Percentiles rank a stretch among this genome's conserved stretches.
Evolutionary conservation across 805 yeast species (phyloP).

Genomic region (Sungouiella thailandica): DNA sequence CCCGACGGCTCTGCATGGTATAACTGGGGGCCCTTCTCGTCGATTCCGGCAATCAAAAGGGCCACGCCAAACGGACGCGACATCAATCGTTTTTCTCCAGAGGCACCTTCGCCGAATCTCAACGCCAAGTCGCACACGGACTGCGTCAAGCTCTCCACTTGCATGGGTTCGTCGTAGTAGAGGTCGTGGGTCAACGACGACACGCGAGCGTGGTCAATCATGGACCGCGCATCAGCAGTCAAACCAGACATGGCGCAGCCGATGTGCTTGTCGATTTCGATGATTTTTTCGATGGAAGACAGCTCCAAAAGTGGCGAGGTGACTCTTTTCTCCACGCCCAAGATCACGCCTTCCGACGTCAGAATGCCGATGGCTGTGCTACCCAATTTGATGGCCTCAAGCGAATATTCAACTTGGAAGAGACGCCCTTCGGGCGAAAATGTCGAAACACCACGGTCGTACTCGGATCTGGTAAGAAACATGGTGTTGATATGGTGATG

Average conservation of each 20-base stretch:
- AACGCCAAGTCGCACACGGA: slow-evolving; percentile 95
- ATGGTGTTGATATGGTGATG: slow-evolving; percentile 30
- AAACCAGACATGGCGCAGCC: slow-evolving; percentile 99
- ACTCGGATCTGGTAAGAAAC: slow-evolving; percentile 99
- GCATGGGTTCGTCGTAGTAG: slow-evolving; percentile 87
- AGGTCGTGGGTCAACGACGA: slow-evolving; percentile 81
- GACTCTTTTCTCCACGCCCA: slow-evolving; percentile 96
- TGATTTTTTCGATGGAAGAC: slow-evolving; percentile 90
- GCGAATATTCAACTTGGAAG: slow-evolving; percentile 95
- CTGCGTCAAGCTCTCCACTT: slow-evolving; percentile 91
- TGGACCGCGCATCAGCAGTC: slow-evolving; percentile 97
- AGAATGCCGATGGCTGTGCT: slow-evolving; percentile 97
- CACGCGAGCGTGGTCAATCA: slow-evolving; percentile 98
- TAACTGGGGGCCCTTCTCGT: slow-evolving; percentile 93
- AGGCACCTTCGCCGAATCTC: slow-evolving; percentile 95
- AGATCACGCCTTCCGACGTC: slow-evolving; percentile 91
- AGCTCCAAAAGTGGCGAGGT: slow-evolving; percentile 89
- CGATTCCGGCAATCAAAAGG: slow-evolving; percentile 88
- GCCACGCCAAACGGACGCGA: slow-evolving; percentile 99
- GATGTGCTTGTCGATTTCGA: slow-evolving; percentile 88
- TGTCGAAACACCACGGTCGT: slow-evolving; percentile 97
- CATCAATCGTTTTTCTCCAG: slow-evolving; percentile 93
- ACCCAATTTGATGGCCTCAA: slow-evolving; percentile 96
- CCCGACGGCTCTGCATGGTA: slow-evolving; percentile 99
- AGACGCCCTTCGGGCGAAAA: slow-evolving; percentile 98